Percentiles rank a stretch among this genome's conserved stretches.
These are phyloP conservation scores for Cucumis melo DNA, from an alignment of 306 rosid genomes.

Conservation along the genomic window DNA sequence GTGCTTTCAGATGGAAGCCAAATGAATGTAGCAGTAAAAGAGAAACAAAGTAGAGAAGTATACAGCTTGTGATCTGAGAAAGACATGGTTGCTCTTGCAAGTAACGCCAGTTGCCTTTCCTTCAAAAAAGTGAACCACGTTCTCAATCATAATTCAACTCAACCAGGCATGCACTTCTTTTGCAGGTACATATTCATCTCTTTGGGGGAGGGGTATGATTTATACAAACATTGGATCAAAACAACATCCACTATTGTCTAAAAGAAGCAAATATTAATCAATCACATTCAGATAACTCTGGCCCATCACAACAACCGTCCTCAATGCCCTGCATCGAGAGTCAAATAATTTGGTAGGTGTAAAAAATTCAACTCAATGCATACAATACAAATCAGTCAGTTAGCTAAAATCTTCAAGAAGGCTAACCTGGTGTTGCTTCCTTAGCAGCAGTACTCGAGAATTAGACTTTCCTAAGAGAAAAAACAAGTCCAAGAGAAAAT, in stretches of 20 bases:
- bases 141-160: background rate
- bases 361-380: background rate
- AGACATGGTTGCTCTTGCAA: constrained; percentile 1
- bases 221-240: background rate
- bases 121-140: background rate
- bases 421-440: background rate
- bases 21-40: background rate
- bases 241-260: background rate
- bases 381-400: background rate
- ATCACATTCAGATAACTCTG: background rate
- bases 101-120: background rate
- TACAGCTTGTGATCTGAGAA: background rate
- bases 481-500: background rate
- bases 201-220: background rate
- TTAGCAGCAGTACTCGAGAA: background rate
- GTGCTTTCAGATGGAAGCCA: constrained; percentile 3
- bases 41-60: background rate
- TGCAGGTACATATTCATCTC: background rate
- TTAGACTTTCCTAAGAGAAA: background rate
- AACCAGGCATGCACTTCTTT: background rate
- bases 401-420: background rate
- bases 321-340: background rate
- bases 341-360: background rate
- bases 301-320: background rate
- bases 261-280: background rate